Percentiles rank a stretch among this genome's conserved stretches.
Evolutionary conservation across 352 stramenopile species (phyloP).

Genomic region (Globisporangium irregulare): DNA sequence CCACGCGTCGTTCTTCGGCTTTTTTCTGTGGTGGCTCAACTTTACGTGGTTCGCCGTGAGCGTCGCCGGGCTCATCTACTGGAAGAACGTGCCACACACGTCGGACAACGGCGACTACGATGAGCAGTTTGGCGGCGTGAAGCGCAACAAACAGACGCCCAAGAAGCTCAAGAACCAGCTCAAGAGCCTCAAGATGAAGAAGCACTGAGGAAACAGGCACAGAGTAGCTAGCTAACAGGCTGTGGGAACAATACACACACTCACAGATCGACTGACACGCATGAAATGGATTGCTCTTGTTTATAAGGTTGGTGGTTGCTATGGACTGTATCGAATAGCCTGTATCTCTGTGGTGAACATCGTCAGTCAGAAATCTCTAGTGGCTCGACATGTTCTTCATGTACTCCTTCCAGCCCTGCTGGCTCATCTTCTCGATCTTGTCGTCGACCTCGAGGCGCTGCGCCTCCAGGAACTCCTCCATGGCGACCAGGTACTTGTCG

Average conservation of each 20-base stretch:
- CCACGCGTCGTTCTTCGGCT: conserved; percentile 58
- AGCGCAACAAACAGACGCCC: conserved; percentile 56
- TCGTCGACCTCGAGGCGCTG: conserved; percentile 92
- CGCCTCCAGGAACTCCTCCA: conserved; percentile 91
- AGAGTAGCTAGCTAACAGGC: neutral
- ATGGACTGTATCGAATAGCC: neutral
- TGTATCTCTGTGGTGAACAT: neutral
- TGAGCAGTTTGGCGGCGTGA: neutral
- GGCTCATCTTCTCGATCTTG: conserved; percentile 89
- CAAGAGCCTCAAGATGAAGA: conserved; percentile 65
- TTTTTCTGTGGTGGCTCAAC: conserved; percentile 54
- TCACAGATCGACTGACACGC: neutral
- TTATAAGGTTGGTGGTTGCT: neutral
- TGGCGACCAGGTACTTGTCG: conserved; percentile 75
- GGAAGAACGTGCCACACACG: conserved; percentile 55
- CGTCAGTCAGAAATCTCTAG: conserved; percentile 17
- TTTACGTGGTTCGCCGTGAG: conserved; percentile 60
- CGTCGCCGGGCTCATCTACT: conserved; percentile 51
- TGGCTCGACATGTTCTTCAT: conserved; percentile 65
- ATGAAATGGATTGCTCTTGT: neutral
- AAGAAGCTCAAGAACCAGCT: conserved; percentile 74
- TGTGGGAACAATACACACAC: neutral
- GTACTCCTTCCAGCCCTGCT: conserved; percentile 91
- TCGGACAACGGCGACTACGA: conserved; percentile 13
- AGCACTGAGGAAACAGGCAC: conserved; percentile 26